Evolutionary conservation across 306 rosid species (phyloP).

Genomic region (Quercus cerris): DNA sequence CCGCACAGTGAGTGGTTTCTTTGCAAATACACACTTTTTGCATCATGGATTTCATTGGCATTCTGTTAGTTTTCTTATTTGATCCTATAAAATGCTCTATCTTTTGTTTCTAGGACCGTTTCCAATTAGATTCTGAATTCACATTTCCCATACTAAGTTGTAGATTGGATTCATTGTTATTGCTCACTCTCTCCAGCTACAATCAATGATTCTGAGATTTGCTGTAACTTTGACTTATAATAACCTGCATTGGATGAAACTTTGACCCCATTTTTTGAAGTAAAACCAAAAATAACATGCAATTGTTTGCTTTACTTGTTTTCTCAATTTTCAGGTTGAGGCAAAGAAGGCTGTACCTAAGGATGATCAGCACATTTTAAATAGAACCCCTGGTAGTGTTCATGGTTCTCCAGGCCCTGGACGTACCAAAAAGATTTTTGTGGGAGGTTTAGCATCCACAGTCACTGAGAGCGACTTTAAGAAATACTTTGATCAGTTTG

Average conservation of each 20-base stretch:
- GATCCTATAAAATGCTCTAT: background rate
- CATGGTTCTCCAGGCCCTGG: slow-evolving; percentile 79
- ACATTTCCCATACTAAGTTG: background rate
- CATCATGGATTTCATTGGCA: slow-evolving; percentile 8
- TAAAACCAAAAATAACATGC: slow-evolving; percentile 19
- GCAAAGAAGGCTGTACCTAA: slow-evolving; percentile 97
- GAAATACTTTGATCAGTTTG: slow-evolving; percentile 84
- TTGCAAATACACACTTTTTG: slow-evolving; percentile 12
- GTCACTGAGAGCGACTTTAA: slow-evolving; percentile 81
- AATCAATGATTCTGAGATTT: slow-evolving; percentile 11
- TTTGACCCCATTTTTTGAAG: background rate
- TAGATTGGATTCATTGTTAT: slow-evolving; percentile 4
- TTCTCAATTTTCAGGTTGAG: slow-evolving; percentile 70
- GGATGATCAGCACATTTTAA: slow-evolving; percentile 71
- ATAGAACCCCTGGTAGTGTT: slow-evolving; percentile 43
- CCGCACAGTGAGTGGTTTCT: slow-evolving; percentile 68
- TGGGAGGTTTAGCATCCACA: slow-evolving; percentile 88
- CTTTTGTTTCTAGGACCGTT: background rate
- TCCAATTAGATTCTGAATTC: background rate
- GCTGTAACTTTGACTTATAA: slow-evolving; percentile 21
- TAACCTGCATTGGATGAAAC: slow-evolving; percentile 35
- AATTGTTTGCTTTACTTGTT: slow-evolving; percentile 31
- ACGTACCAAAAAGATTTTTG: slow-evolving; percentile 83
- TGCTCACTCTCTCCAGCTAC: slow-evolving; percentile 4
- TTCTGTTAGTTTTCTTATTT: slow-evolving; percentile 1